Evolutionary conservation across 192 early-diverging fungal genomes (phyloP), one percentile per base, ranked within the genome.

Genomic region (Pilaira anomala): DNA sequence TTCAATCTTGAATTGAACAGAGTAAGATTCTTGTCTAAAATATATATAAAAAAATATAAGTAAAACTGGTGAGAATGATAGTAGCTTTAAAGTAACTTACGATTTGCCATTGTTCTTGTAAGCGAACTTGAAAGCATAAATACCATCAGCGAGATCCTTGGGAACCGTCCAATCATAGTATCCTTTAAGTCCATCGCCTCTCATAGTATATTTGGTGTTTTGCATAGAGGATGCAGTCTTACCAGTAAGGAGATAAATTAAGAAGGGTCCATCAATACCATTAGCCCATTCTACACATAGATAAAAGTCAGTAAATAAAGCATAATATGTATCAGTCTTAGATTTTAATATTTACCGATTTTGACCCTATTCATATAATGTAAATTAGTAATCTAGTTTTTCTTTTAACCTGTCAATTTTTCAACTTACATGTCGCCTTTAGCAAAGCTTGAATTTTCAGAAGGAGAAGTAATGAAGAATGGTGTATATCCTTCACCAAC

Each of bases 21-120:
- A 54, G 30, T 54, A 54, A 29, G 28, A 29, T 9, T 54, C 28
- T 30, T 30, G n/a, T n/a, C 53, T 55, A 33, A 55, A 46, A 19
- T 18, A n/a, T n/a, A n/a, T n/a, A n/a, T n/a, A 45, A 45, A 18
- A 46, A 2, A 55, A 22, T 18, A 21, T 28, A 36, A 55, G 3
- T 5, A 55, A 46, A 18, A 19, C 8, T 55, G 19, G 13, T 18
- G 12, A 54, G 16, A n/a, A n/a, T n/a, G n/a, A n/a, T n/a, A n/a
- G n/a, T n/a, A n/a, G n/a, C n/a, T n/a, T n/a, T 28, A n/a, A n/a
- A 28, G 7, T 33, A 54, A 30, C 22, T 55, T 55, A 55, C 29
- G 28, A 18, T 33, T 33, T 36, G 1, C 52, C 52, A 28, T 11
- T 19, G 7, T 29, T 12, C 7, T 55, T 55, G 28, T 21, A 55